Evolutionary conservation across 495 filamentous ascomycete species (phyloP).

Genomic region (Xylaria palmicola): DNA sequence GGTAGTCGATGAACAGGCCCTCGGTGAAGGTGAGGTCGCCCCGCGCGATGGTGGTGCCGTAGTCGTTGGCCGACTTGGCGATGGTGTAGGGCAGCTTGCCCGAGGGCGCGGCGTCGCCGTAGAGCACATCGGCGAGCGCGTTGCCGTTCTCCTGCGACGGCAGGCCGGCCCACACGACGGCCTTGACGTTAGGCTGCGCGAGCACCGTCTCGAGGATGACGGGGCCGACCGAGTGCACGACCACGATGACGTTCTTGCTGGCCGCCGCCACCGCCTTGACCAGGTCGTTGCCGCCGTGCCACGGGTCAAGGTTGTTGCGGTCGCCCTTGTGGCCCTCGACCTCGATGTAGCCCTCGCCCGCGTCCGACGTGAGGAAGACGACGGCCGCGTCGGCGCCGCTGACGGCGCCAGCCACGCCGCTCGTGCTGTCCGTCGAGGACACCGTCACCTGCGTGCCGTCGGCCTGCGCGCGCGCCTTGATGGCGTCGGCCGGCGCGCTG

Average conservation of each 20-base stretch:
- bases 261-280: constrained; percentile 62
- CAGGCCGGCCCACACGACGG: constrained; percentile 82
- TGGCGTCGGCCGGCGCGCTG: constrained; percentile 54
- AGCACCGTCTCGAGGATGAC: constrained; percentile 82
- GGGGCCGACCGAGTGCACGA: constrained; percentile 90
- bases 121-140: constrained; percentile 79
- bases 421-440: constrained; percentile 51
- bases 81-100: constrained; percentile 92
- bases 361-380: constrained; percentile 66
- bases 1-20: constrained; percentile 81
- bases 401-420: constrained; percentile 47
- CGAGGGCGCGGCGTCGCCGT: constrained; percentile 78
- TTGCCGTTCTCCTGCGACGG: constrained; percentile 92
- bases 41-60: constrained; percentile 61
- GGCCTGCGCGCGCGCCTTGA: constrained; percentile 44
- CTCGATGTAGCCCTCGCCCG: constrained; percentile 65
- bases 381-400: constrained; percentile 57
- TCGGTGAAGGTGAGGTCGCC: constrained; percentile 68
- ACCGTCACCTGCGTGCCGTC: constrained; percentile 52
- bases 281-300: constrained; percentile 74
- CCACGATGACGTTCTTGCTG: constrained; percentile 73
- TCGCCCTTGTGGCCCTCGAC: constrained; percentile 61
- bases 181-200: constrained; percentile 71
- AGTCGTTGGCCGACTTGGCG: constrained; percentile 74
- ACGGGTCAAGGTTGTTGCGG: constrained; percentile 63